Base-by-base conservation (phyloP, 2,329 filamentous ascomycete species). In the Cercospora sp. region DNA sequence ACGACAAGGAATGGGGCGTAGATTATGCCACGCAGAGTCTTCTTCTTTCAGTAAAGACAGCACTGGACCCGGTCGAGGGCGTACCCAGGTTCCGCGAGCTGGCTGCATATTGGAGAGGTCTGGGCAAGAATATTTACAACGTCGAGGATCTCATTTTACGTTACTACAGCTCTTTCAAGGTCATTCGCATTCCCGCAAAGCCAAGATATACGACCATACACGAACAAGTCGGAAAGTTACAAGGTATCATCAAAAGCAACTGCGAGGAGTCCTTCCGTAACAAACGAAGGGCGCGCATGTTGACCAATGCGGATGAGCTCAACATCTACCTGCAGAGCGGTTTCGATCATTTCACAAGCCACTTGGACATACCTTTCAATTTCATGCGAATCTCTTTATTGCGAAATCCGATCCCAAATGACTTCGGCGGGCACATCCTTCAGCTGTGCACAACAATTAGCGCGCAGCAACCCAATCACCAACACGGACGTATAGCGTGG, bases 371-470 rank as follows among this genome's bases (percentile, higher is more conserved):
- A 0, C 82, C 85, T 3, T 86, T 86, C 72, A 82, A 86, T 70
- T 86, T 86, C 69, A 81, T 86, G 43, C 75, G 83, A 60, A 81
- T 81, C 3, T 81, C 83, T 1, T 79, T 83, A 8, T 72, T 75
- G 3, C 79, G 81, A 43, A 84, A 80, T 63, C 83, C 83, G 0
- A 84, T 69, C 81, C 83, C 40, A 71, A 74, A 75, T 16, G 80
- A 84, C 63, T 85, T 86, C 74, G 81, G 82, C 18, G 84, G 82
- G 3, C 83, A 85, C 69, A 85, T 85, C 21, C 74, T 85, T 4
- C 81, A 84, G 65, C 77, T 86, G 1, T 84, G 83, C 10, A 77
- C 82, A 6, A 78, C 77, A 10, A 78, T 83, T 7, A 81, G 78
- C 69, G 71, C 79, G 43, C 73, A 75, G 61, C 75, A 77, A 53